Evolutionary conservation across 1,284 basidiomycete species (phyloP), one percentile per base, ranked within the genome.

Genomic region (Retiboletus flavoniger): DNA sequence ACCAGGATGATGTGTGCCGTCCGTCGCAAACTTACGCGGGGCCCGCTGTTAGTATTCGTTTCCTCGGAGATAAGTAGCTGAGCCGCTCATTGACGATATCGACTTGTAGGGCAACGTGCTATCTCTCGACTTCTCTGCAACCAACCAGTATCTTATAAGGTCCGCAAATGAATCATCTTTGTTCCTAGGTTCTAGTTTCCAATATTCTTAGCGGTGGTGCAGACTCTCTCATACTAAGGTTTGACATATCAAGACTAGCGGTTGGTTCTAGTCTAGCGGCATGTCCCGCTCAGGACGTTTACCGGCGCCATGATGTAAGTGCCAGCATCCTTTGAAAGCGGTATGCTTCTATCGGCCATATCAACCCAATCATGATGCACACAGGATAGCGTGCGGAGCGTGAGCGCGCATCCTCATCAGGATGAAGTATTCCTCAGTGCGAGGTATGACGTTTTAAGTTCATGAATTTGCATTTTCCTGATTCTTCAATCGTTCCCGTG

Each of bases 371-470:
- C 47, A 50, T 55, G 24, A 57, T 34, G 42, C 40, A 49, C 36
- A 28, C 58, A 89, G 87, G 83, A 80, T n/a, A 83, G 73, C 57
- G 77, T 89, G 50, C 79, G 86, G 38, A 78, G 73, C 13, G 72
- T 89, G 35, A 77, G 83, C 2, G 82, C 82, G 49, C 85, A 87
- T 64, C 81, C 85, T 11, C 70, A 70, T 34, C 78, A 84, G 47
- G 87, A 91, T 24, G 78, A 85, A 21, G 58, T 89, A 2, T 83
- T 87, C 60, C 63, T 91, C 52, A 87, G 80, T 53, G 86, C 80
- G 13, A 80, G 85, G 88, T 84, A 36, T 54, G 47, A 55, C 41
- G 35, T 47, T 56, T 57, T 50, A 53, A 51, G 59, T 68, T 68
- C 47, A 58, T 50, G 55, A 65, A 70, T 66, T 69, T 67, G 61